These are phyloP conservation scores for Mortierella sp. DNA, from an alignment of 371 early-diverging fungal genomes.

Conservation along the genomic window DNA sequence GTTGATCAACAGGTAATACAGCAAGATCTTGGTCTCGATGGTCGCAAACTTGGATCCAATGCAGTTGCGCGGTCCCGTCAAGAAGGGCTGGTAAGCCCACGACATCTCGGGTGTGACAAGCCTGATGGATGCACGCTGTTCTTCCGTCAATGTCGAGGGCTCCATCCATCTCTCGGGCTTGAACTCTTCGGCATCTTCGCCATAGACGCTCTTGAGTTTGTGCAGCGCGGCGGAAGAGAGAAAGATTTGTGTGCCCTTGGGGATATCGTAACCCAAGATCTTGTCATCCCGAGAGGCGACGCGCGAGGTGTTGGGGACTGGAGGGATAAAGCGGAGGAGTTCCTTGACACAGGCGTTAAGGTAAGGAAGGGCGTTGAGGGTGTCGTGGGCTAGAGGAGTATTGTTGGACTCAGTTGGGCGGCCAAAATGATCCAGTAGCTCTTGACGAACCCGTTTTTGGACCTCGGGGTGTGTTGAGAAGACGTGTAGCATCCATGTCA, in stretches of 20 bases:
- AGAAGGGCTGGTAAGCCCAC: not conserved
- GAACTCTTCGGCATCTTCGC: conserved; percentile 43
- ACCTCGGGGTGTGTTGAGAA: conserved; percentile 37
- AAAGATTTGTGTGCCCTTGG: conserved; percentile 67
- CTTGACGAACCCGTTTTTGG: conserved; percentile 32
- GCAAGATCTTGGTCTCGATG: conserved; percentile 57
- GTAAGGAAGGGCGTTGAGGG: conserved; percentile 60
- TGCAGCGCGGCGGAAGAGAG: conserved; percentile 61
- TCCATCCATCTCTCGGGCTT: conserved; percentile 52
- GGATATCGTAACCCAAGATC: conserved; percentile 63
- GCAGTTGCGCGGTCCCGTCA: not conserved
- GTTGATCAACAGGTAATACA: conserved; percentile 47
- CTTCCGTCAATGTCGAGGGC: conserved; percentile 6
- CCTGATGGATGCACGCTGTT: conserved; percentile 6
- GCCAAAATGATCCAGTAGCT: conserved; percentile 35
- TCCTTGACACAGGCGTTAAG: conserved; percentile 69
- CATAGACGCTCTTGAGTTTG: conserved; percentile 46
- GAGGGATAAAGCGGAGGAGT: conserved; percentile 65
- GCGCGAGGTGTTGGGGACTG: conserved; percentile 65
- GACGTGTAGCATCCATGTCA: conserved; percentile 53
- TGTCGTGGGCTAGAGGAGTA: conserved; percentile 55
- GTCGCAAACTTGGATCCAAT: not conserved
- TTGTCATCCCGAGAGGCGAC: conserved; percentile 60
- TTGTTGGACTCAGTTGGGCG: conserved; percentile 8
- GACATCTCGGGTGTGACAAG: conserved; percentile 4